Evolutionary conservation across 2,329 filamentous ascomycete species (phyloP).

Genomic region (Nothomitra cinnamomea): DNA sequence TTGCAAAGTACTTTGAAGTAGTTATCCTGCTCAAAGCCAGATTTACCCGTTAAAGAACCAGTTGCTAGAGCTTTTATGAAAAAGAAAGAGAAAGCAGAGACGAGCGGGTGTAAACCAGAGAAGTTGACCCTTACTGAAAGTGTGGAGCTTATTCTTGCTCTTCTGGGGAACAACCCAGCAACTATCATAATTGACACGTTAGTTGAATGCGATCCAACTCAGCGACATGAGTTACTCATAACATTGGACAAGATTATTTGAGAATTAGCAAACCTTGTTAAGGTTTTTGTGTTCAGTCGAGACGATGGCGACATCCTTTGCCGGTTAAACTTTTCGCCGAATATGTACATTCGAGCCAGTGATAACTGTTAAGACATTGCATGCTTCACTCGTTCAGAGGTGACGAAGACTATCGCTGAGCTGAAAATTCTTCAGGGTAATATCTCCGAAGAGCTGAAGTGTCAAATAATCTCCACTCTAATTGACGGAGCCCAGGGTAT

Average conservation of each 20-base stretch:
- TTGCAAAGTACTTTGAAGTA: slow-evolving; percentile 7
- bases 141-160: slow-evolving; percentile 11
- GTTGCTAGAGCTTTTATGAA: slow-evolving; percentile 2
- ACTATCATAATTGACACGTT: slow-evolving; percentile 21
- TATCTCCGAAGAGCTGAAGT: slow-evolving; percentile 10
- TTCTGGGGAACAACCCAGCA: slow-evolving; percentile 12
- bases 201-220: slow-evolving; percentile 18
- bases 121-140: neutral
- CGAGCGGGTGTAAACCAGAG: neutral
- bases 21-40: slow-evolving; percentile 1
- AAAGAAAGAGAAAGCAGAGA: neutral
- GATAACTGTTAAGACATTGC: slow-evolving; percentile 17
- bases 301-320: slow-evolving; percentile 15
- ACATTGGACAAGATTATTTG: slow-evolving; percentile 15
- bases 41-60: neutral
- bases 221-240: slow-evolving; percentile 14
- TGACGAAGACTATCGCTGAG: slow-evolving; percentile 9
- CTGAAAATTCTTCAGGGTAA: slow-evolving; percentile 10
- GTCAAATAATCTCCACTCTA: slow-evolving; percentile 13
- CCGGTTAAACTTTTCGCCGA: slow-evolving; percentile 12
- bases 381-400: slow-evolving; percentile 13
- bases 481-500: slow-evolving; percentile 16
- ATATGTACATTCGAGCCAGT: slow-evolving; percentile 14
- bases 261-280: slow-evolving; percentile 16
- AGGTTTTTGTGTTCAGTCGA: slow-evolving; percentile 21